Base-by-base conservation (phyloP, 768 basidiomycete genomes). In the Chalciporus piperatus region DNA sequence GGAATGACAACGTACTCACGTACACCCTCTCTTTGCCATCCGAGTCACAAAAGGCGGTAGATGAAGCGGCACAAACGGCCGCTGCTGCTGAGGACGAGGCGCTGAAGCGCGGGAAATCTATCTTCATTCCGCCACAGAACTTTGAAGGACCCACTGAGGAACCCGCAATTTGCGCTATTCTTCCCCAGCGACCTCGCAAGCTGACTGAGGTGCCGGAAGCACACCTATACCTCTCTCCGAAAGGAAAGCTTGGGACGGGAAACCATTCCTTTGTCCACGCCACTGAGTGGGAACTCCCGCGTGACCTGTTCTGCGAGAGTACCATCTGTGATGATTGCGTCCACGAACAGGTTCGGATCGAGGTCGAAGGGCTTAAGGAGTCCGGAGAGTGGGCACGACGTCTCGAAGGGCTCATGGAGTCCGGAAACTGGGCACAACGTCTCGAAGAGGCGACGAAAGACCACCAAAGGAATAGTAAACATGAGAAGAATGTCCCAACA, bases 211-310 rank as follows among this genome's bases (percentile, higher is more conserved):
- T 59, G 6, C 63, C 61, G 16, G 76, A 73, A 49, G 80, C 75
- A 5, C 79, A 82, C 59, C 69, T 83, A 1, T 78, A 80, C 48
- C 57, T 84, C 50, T 70, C 72, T 3, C 70, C 72, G 0, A 38
- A 40, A 2, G 56, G 71, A 23, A 41, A 17, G 17, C 54, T 74
- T 6, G 83, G 81, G 1, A 2, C 8, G 2, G 82, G 83, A 0
- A 57, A 79, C 59, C 83, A 84, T 56, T 83, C 83, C 0, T 45
- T 61, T 32, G 77, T 80, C 1, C 76, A 78, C 49, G 57, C 67
- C 41, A 80, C 75, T 6, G 76, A 80, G 43, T 74, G 76, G 62
- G 78, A 79, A 35, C 61, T 84, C 11, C 81, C 82, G 6, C 70
- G 74, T 6, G 59, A 68, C 19, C 20, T 73, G 14, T 63, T 79